phyloP scores from a whole-genome alignment of 2,329 filamentous ascomycete genomes.

The Aspergillus quadricinctus region DNA sequence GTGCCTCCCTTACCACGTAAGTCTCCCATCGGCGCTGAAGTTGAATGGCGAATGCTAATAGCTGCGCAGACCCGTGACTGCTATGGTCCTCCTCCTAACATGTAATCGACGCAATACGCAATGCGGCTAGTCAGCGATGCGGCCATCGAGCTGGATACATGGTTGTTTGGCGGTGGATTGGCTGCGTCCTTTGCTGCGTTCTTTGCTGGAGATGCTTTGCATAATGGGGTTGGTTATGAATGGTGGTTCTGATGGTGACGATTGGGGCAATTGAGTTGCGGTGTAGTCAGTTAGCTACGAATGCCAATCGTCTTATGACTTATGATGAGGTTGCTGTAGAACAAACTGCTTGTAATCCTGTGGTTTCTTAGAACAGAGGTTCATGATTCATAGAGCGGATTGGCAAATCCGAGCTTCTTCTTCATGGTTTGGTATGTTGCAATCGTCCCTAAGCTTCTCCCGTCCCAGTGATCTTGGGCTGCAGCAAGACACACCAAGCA shows the following conservation, averaged over 20 bases:
- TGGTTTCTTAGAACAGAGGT: too few species aligned
- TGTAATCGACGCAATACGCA: neutral
- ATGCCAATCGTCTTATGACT: neutral
- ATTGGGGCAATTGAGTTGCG: neutral
- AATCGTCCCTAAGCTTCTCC: too few species aligned
- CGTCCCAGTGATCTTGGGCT: neutral
- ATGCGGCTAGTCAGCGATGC: too few species aligned
- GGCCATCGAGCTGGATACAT: too few species aligned
- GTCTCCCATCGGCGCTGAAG: neutral
- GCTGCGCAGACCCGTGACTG: neutral
- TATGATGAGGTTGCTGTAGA: too few species aligned
- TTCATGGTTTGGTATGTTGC: too few species aligned
- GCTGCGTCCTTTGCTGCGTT: neutral
- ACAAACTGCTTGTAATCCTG: too few species aligned
- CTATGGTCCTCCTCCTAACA: neutral
- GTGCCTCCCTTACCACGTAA: neutral
- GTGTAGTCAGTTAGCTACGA: neutral
- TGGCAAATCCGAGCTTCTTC: too few species aligned
- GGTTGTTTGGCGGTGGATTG: too few species aligned
- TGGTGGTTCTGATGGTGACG: neutral
- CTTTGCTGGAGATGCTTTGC: neutral
- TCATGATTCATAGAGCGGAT: neutral
- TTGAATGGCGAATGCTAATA: neutral
- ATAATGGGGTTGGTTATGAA: neutral
- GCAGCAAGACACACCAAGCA: neutral